These are phyloP conservation scores for Puccinia horiana DNA, from an alignment of 1,284 basidiomycete species.

Conservation along the genomic window DNA sequence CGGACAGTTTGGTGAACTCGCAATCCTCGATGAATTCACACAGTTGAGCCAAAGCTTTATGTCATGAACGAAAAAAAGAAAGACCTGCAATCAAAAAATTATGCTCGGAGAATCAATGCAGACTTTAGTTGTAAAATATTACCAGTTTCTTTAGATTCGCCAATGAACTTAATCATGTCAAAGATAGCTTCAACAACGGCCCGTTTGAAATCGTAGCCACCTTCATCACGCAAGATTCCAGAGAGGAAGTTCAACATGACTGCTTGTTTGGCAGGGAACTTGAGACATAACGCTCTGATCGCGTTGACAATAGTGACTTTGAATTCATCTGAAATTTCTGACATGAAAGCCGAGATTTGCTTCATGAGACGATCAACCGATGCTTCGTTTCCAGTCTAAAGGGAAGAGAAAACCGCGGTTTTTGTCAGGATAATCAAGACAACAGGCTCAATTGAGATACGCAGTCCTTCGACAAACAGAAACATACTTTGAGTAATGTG, in stretches of 20 bases:
- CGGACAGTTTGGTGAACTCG: slow-evolving; percentile 98
- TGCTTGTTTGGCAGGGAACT: slow-evolving; percentile 95
- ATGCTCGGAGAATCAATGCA: not conserved
- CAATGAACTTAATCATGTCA: slow-evolving; percentile 98
- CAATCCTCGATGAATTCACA: slow-evolving; percentile 99
- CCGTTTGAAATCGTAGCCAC: slow-evolving; percentile 99
- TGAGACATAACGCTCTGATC: slow-evolving; percentile 95
- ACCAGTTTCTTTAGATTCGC: slow-evolving; percentile 83
- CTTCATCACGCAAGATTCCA: slow-evolving; percentile 90
- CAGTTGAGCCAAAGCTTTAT: slow-evolving; percentile 93
- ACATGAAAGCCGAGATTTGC: slow-evolving; percentile 98
- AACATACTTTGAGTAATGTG: slow-evolving; percentile 82
- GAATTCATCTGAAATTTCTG: slow-evolving; percentile 99
- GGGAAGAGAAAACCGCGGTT: not conserved
- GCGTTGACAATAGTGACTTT: slow-evolving; percentile 99
- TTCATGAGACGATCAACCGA: slow-evolving; percentile 99
- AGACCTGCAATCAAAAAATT: not conserved
- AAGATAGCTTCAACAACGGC: slow-evolving; percentile 99
- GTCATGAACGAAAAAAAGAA: slow-evolving; percentile 54
- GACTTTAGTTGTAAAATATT: not conserved
- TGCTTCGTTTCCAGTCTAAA: slow-evolving; percentile 91
- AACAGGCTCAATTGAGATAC: not conserved
- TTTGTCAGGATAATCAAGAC: slow-evolving; percentile 46
- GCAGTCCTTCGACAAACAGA: not conserved
- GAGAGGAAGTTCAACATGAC: slow-evolving; percentile 93